Percentiles rank a stretch among this genome's conserved stretches.
These are phyloP conservation scores for Alternaria arbusti DNA, from an alignment of 2,329 filamentous ascomycete species.

Conservation along the genomic window DNA sequence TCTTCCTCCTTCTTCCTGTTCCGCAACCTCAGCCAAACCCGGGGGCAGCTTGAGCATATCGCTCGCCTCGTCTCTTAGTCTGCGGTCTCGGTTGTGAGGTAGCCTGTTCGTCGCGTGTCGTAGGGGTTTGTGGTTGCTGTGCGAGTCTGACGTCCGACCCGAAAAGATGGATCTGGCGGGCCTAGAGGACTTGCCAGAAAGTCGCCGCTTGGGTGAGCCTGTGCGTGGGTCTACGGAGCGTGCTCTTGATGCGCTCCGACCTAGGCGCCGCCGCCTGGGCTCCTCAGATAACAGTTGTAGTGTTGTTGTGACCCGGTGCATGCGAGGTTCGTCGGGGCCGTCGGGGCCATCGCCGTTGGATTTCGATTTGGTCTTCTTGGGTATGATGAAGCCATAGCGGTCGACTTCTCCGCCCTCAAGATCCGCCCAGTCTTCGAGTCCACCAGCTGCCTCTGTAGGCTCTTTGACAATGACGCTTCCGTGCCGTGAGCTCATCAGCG, in stretches of 20 bases:
- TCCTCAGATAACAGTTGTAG: conserved; percentile 63
- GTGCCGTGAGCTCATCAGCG: conserved; percentile 36
- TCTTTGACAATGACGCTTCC: conserved; percentile 54
- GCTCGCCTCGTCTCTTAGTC: conserved; percentile 64
- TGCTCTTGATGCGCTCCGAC: conserved; percentile 57
- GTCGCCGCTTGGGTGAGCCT: conserved; percentile 48
- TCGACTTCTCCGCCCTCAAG: conserved; percentile 66
- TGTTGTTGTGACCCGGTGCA: conserved; percentile 67
- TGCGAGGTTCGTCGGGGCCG: conserved; percentile 43
- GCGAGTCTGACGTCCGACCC: conserved; percentile 50
- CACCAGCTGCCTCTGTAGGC: conserved; percentile 64
- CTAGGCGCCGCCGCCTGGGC: conserved; percentile 61
- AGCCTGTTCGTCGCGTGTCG: conserved; percentile 61
- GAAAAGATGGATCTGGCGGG: conserved; percentile 50
- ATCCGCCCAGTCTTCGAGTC: conserved; percentile 70
- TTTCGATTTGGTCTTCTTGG: conserved; percentile 47
- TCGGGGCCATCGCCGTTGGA: conserved; percentile 33
- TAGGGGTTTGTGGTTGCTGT: conserved; percentile 50
- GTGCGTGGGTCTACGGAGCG: conserved; percentile 50
- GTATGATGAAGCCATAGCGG: conserved; percentile 69
- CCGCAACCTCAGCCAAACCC: conserved; percentile 55
- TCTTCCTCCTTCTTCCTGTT: conserved; percentile 55
- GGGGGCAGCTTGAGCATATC: conserved; percentile 70
- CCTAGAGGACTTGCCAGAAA: conserved; percentile 52
- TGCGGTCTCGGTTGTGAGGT: conserved; percentile 61